Base-by-base conservation (phyloP, 768 basidiomycete genomes). In the Lentinula edodes region DNA sequence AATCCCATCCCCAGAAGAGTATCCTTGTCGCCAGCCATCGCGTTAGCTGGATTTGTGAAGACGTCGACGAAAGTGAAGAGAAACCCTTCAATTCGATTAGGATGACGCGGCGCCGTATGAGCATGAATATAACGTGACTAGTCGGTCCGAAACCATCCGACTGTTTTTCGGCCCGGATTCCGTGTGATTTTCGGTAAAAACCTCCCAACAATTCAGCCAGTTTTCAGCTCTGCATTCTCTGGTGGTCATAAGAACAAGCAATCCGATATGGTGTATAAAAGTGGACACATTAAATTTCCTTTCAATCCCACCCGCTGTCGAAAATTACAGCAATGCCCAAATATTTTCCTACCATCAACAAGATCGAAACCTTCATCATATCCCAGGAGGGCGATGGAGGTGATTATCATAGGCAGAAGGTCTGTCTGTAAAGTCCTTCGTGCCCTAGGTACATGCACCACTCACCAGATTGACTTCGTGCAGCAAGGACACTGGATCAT, bases 1-100 rank as follows among this genome's bases (percentile, higher is more conserved):
- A 97, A 97, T 12, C 95, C 95, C 91, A 96, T 95, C 20, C 82
- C 78, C 10, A 93, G 67, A 38, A 98, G 78, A 13, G 85, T 84
- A 15, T 92, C 89, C 75, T 83, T 85, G 73, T 93, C 91, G 65
- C 80, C 77, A 58, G 80, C 77, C 81, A 83, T 82, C 38, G 34
- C 38, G 52, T n/a, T 32, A 5, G 10, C 41, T 20, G 12, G 16
- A 2, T 13, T 52, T 15, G 2, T 0, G 4, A 15, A 52, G n/a
- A n/a, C n/a, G n/a, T 18, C 28, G 53, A 54, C 16, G 32, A 36
- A 52, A 34, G 51, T 16, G 7, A 8, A 16, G 43, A 18, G n/a
- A 51, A 23, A 34, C 28, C 28, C 3, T 28, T 28, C 28, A 28
- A 28, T 28, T 28, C 28, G 28, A 28, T 23, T 7, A n/a, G 45